Percentiles rank a stretch among this genome's conserved stretches.
phyloP scores from a whole-genome alignment of 1,284 basidiomycete genomes.

The Volvariella volvacea region DNA sequence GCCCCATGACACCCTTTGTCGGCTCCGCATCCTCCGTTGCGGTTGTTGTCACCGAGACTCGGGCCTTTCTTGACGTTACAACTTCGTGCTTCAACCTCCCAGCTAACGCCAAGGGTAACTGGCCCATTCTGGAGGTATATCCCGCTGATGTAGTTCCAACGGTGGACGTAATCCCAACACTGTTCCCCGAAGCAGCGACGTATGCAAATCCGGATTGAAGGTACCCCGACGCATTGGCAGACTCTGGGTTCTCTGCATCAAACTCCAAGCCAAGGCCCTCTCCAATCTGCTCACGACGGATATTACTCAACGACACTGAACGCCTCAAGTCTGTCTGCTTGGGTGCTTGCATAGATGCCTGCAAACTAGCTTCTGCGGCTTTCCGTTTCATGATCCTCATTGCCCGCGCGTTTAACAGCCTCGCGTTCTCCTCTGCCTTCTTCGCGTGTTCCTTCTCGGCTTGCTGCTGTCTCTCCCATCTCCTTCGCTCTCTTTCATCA shows the following conservation, averaged over 20 bases:
- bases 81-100: conserved; percentile 59
- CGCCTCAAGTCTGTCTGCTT: conserved; percentile 58
- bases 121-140: conserved; percentile 30
- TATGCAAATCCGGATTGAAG: conserved; percentile 54
- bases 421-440: conserved; percentile 28
- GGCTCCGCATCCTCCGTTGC: conserved; percentile 4
- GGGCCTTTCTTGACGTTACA: conserved; percentile 48
- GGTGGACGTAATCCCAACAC: conserved; percentile 86
- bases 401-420: conserved; percentile 28
- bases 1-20: conserved; percentile 45
- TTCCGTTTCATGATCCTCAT: conserved; percentile 27
- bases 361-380: conserved; percentile 30
- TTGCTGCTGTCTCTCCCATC: conserved; percentile 53
- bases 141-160: conserved; percentile 77
- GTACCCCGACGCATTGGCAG: conserved; percentile 65
- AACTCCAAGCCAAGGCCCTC: conserved; percentile 22
- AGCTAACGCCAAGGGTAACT: conserved; percentile 46
- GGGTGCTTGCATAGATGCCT: conserved; percentile 18
- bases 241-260: conserved; percentile 34
- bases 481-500: conserved; percentile 62
- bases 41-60: conserved; percentile 21
- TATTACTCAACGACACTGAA: conserved; percentile 72
- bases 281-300: conserved; percentile 41
- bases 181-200: conserved; percentile 92
- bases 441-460: conserved; percentile 42